Percentiles rank a stretch among this genome's conserved stretches.
Conservation (phyloP, 2,329 filamentous ascomycete species). For the Moelleriella libera region DNA sequence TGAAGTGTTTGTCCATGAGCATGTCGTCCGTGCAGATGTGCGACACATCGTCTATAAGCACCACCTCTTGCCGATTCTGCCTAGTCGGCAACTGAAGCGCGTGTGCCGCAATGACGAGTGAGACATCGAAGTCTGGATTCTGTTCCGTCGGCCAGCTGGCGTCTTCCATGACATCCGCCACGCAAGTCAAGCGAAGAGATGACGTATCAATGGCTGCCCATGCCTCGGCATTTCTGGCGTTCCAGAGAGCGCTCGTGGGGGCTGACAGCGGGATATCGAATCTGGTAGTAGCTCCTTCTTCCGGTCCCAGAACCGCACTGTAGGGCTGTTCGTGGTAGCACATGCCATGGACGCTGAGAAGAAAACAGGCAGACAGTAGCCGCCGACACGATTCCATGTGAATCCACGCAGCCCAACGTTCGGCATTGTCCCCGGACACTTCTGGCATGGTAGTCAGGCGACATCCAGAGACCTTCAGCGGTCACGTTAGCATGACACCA, state of each 20-base stretch:
- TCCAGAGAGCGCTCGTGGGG: slow-evolving; percentile 32
- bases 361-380: slow-evolving; percentile 40
- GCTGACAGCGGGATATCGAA: slow-evolving; percentile 32
- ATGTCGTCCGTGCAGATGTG: slow-evolving; percentile 10
- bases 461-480: slow-evolving; percentile 2
- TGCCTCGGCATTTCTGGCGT: slow-evolving; percentile 25
- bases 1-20: slow-evolving; percentile 26
- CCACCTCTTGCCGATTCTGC: slow-evolving; percentile 12
- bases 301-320: slow-evolving; percentile 17
- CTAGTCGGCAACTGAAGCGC: slow-evolving; percentile 23
- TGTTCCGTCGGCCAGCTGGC: slow-evolving; percentile 19
- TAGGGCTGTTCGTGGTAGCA: slow-evolving; percentile 37
- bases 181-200: slow-evolving; percentile 10
- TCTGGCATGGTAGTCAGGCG: neutral
- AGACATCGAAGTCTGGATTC: slow-evolving; percentile 22
- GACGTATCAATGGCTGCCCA: slow-evolving; percentile 27
- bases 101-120: slow-evolving; percentile 24
- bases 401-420: slow-evolving; percentile 38
- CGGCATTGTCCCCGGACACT: slow-evolving; percentile 8
- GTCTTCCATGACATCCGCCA: slow-evolving; percentile 17
- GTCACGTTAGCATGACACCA: slow-evolving; percentile 1
- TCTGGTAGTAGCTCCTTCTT: slow-evolving; percentile 18
- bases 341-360: slow-evolving; percentile 40
- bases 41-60: slow-evolving; percentile 10
- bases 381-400: slow-evolving; percentile 36